Percentiles rank a stretch among this genome's conserved stretches.
phyloP scores from a whole-genome alignment of 345 rosid species.

The Lumnitzera littorea region DNA sequence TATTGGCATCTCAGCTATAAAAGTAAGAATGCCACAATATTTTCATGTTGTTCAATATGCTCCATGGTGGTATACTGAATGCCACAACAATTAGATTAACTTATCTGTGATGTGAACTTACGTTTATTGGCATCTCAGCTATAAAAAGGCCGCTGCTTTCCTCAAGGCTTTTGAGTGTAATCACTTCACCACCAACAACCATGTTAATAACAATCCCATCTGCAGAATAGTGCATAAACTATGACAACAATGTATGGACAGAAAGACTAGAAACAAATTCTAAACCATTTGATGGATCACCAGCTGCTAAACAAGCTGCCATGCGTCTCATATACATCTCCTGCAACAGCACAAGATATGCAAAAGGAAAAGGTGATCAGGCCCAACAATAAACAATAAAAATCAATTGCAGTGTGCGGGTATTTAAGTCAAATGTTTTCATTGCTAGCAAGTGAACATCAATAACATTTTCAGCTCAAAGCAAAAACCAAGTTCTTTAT shows the following conservation, averaged over 20 bases:
- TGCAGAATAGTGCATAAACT: slow-evolving; percentile 19
- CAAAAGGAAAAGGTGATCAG: neutral
- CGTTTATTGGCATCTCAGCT: slow-evolving; percentile 91
- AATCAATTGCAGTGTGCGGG: too few relatives aligned
- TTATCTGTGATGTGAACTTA: slow-evolving; percentile 13
- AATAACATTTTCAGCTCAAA: too few relatives aligned
- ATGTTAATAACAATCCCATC: slow-evolving; percentile 90
- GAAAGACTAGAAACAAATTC: neutral
- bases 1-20: slow-evolving; percentile 75
- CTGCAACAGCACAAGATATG: slow-evolving; percentile 29
- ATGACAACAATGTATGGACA: slow-evolving; percentile 9
- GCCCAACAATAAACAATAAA: too few relatives aligned
- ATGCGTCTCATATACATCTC: slow-evolving; percentile 74
- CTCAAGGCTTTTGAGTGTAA: slow-evolving; percentile 65
- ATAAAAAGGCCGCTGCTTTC: slow-evolving; percentile 63
- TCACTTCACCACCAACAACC: slow-evolving; percentile 93
- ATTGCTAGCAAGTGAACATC: too few relatives aligned
- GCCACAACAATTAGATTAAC: neutral
- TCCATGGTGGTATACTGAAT: neutral
- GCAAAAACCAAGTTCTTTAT: too few relatives aligned
- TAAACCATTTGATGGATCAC: slow-evolving; percentile 24
- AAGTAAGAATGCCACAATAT: too few relatives aligned
- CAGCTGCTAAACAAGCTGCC: slow-evolving; percentile 80
- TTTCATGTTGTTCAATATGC: neutral
- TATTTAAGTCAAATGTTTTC: too few relatives aligned